Evolutionary conservation across 2,329 filamentous ascomycete species (phyloP), one percentile per base, ranked within the genome.

Genomic region (Aspergillus versicolor): DNA sequence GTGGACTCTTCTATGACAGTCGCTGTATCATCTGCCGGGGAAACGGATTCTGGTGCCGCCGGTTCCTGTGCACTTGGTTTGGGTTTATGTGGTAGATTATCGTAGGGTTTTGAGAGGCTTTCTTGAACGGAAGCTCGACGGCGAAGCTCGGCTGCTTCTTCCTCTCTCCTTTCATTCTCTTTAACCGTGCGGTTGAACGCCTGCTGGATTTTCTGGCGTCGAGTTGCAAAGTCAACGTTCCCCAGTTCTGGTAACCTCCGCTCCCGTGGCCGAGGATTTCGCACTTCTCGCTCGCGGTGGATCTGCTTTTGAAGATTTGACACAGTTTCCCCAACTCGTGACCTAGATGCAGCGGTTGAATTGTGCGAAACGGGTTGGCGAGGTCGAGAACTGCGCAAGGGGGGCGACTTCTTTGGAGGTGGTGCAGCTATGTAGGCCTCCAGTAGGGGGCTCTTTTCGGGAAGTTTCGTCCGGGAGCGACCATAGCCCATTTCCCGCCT

Each of bases 161-260:
- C 81, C 57, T 83, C 86, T 68, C 90, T 87, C 61, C 73, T 66
- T 54, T 75, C 69, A 65, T 79, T 88, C 68, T 91, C 88, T 61
- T 88, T 84, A 47, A 94, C 86, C n/a, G 89, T 91, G 70, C 89
- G 90, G 65, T 86, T 92, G 72, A 95, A 93, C 13, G 91, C 91
- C 56, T 91, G 85, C 65, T 92, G 88, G 66, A 96, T 95, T 59
- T 87, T 86, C 68, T 91, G 88, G 65, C 92, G 83, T 50, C 91
- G 84, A 63, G 90, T 89, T 58, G 89, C 91, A 70, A 95, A 94
- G 73, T 96, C 90, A 52, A 95, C 90, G 58, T 88, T 88, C 1
- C 88, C 88, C 57, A 92, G 66, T 66, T 85, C 82, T n/a, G 82
- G 82, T 34, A 84, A 78, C 62, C 75, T 78, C 61, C 75, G 76